Percentiles rank a stretch among this genome's conserved stretches.
These are phyloP conservation scores for Acer campestre DNA, from an alignment of 345 rosid species.

Conservation along the genomic window DNA sequence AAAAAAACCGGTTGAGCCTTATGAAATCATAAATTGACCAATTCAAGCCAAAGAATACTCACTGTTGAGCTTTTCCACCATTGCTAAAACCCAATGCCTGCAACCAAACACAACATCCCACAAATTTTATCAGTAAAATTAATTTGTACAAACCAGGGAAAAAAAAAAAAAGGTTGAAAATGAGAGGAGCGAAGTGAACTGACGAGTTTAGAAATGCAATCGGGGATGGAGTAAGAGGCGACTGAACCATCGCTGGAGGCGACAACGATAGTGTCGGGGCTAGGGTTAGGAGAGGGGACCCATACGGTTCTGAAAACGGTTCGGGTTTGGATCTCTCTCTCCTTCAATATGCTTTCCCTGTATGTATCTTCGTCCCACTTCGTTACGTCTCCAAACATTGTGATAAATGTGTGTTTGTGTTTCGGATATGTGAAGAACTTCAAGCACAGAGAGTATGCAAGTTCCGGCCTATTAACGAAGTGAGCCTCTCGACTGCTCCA, in stretches of 20 bases:
- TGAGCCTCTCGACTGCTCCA: neutral
- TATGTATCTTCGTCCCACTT: slow-evolving; percentile 81
- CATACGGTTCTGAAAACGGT: slow-evolving; percentile 82
- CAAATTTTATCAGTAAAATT: neutral
- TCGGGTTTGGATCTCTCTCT: slow-evolving; percentile 63
- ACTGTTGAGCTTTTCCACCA: slow-evolving; percentile 41
- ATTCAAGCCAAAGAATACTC: slow-evolving; percentile 21
- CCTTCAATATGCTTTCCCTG: slow-evolving; percentile 66
- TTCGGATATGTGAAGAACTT: neutral
- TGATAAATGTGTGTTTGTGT: neutral
- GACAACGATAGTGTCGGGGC: slow-evolving; percentile 60
- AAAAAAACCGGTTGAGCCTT: neutral
- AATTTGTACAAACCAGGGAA: no score
- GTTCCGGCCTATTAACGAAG: neutral
- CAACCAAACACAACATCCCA: slow-evolving; percentile 2
- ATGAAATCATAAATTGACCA: neutral
- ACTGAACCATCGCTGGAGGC: slow-evolving; percentile 86
- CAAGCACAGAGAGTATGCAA: no score
- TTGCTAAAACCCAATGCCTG: slow-evolving; percentile 46
- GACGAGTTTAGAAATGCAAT: slow-evolving; percentile 63
- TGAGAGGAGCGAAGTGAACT: slow-evolving; percentile 13
- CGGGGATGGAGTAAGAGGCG: slow-evolving; percentile 68
- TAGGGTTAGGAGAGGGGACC: slow-evolving; percentile 63
- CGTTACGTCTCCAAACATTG: slow-evolving; percentile 70
- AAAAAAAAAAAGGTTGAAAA: neutral